These are phyloP conservation scores for Suhomyces kunorum DNA, from an alignment of 1,139 yeast species.

Conservation along the genomic window DNA sequence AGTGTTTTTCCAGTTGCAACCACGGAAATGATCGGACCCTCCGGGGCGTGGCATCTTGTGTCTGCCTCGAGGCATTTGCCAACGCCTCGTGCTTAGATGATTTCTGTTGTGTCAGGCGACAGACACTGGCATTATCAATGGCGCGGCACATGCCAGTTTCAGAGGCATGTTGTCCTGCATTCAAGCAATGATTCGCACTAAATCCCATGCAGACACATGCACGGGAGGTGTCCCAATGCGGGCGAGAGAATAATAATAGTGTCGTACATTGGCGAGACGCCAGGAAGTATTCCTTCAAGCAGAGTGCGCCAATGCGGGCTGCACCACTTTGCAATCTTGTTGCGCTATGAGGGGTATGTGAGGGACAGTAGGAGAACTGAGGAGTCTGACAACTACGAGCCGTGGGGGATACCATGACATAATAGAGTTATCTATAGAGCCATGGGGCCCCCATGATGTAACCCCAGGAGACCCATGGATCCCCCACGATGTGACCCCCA, in stretches of 20 bases:
- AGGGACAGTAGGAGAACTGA: too few species aligned
- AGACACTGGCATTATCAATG: neutral
- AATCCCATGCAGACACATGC: too few species aligned
- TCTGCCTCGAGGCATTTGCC: neutral
- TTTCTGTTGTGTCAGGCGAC: neutral
- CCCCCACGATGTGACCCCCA: too few species aligned
- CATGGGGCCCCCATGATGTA: too few species aligned
- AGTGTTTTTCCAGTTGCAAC: too few species aligned
- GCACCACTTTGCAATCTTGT: neutral
- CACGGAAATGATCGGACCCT: too few species aligned
- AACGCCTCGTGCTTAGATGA: neutral
- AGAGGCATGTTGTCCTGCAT: neutral
- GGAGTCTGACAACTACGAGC: too few species aligned
- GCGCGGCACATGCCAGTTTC: slow-evolving; percentile 5
- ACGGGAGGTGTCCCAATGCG: too few species aligned
- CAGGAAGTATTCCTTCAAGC: slow-evolving; percentile 1
- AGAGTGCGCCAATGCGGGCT: neutral
- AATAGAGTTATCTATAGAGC: too few species aligned
- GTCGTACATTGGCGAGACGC: slow-evolving; percentile 3
- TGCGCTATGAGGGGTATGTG: neutral
- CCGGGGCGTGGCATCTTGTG: too few species aligned
- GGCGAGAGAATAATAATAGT: neutral
- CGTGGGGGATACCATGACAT: too few species aligned
- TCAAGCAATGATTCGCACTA: neutral
- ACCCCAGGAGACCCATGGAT: too few species aligned